These are phyloP conservation scores for Aspergillus carbonarius DNA, from an alignment of 2,329 filamentous ascomycete genomes.

Conservation along the genomic window DNA sequence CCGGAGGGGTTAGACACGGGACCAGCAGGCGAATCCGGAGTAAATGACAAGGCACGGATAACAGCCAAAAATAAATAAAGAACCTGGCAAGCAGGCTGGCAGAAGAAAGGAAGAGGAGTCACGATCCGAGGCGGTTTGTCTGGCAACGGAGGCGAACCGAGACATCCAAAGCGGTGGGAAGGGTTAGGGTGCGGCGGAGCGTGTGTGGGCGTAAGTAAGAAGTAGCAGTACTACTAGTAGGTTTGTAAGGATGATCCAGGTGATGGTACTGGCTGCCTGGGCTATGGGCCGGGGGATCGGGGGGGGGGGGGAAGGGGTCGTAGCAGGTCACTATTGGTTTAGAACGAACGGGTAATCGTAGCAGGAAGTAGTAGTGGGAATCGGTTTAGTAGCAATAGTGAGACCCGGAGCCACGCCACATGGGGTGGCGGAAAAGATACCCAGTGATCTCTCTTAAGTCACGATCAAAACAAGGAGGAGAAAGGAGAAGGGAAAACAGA, in stretches of 20 bases:
- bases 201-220: background rate
- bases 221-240: background rate
- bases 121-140: background rate
- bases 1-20: conserved; percentile 15
- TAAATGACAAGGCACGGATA: background rate
- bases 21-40: conserved; percentile 9
- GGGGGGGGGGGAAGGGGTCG: conserved; percentile 3
- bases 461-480: background rate
- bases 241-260: background rate
- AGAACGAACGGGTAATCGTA: conserved; percentile 17
- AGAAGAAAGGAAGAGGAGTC: background rate
- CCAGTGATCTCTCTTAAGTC: background rate
- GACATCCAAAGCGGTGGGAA: conserved; percentile 7
- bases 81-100: background rate
- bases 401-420: conserved; percentile 17
- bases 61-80: conserved; percentile 6
- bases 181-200: background rate
- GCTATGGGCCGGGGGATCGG: conserved; percentile 6
- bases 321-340: conserved; percentile 15
- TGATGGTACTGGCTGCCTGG: background rate
- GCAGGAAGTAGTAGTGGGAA: conserved; percentile 4
- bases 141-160: conserved; percentile 5
- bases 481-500: conserved; percentile 10
- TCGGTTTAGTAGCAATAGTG: conserved; percentile 10
- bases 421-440: conserved; percentile 12